Evolutionary conservation across 768 basidiomycete genomes (phyloP).

Genomic region (Lactarius indigo): DNA sequence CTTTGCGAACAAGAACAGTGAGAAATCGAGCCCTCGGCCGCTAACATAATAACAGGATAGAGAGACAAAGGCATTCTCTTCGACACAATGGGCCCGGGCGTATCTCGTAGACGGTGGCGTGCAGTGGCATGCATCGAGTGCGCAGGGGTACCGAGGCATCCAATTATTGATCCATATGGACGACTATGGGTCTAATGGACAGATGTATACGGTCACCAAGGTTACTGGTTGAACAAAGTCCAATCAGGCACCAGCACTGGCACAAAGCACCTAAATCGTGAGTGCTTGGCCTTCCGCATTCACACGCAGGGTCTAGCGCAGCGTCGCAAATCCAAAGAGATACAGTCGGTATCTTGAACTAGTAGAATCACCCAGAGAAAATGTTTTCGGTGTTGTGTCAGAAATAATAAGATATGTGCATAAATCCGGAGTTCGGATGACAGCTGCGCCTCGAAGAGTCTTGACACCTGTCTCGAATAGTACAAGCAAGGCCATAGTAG

Average conservation of each 20-base stretch:
- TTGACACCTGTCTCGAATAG: not conserved
- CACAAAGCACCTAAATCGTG: not conserved
- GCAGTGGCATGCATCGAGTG: conserved; percentile 1
- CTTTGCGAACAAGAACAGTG: not conserved
- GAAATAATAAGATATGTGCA: not conserved
- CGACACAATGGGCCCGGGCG: not conserved
- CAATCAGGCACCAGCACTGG: not conserved
- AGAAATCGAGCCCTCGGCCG: not conserved
- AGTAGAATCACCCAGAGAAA: not conserved
- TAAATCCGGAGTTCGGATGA: not conserved
- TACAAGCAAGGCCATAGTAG: not conserved
- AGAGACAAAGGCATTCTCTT: conserved; percentile 1
- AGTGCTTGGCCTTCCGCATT: not conserved
- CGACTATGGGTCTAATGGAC: not conserved
- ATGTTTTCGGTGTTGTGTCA: not conserved
- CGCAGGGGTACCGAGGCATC: not conserved
- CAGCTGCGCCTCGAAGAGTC: conserved; percentile 3
- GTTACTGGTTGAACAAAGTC: conserved; percentile 7
- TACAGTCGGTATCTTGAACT: no score
- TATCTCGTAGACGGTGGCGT: not conserved
- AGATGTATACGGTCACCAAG: not conserved
- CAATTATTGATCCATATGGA: conserved; percentile 5
- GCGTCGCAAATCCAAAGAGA: not conserved
- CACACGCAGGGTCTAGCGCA: not conserved
- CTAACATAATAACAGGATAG: not conserved